A percentile compares a stretch with the other conserved stretches of the same genome.
Evolutionary conservation across 768 basidiomycete species (phyloP).

Genomic region (Amylocystis lapponica): DNA sequence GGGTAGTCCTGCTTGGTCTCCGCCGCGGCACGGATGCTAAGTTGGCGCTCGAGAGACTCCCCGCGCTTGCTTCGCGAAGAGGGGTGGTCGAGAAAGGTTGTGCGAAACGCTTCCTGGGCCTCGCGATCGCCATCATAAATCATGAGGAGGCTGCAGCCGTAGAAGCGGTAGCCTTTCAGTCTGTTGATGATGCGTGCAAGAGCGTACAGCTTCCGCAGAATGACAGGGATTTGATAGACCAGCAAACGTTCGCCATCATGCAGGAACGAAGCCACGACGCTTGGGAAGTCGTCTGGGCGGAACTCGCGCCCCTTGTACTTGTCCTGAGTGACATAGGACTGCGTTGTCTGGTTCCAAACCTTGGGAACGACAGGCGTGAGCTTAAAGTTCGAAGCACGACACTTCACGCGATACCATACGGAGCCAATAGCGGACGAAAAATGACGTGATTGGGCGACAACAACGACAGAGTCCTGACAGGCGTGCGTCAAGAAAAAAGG

Average conservation of each 20-base stretch:
- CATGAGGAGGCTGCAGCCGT: slow-evolving; percentile 92
- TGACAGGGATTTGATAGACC: slow-evolving; percentile 85
- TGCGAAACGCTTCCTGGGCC: slow-evolving; percentile 69
- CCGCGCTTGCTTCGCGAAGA: slow-evolving; percentile 66
- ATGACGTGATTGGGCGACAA: neutral
- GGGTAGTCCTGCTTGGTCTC: slow-evolving; percentile 37
- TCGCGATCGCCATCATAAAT: slow-evolving; percentile 97
- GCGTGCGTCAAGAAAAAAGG: slow-evolving; percentile 4
- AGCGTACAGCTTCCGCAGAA: slow-evolving; percentile 90
- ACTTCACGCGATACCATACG: slow-evolving; percentile 4
- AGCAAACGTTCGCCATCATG: slow-evolving; percentile 79
- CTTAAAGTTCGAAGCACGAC: neutral
- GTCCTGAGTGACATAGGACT: slow-evolving; percentile 88
- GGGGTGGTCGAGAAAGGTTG: slow-evolving; percentile 57
- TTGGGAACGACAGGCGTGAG: slow-evolving; percentile 26
- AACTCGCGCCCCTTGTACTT: slow-evolving; percentile 95
- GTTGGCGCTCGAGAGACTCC: slow-evolving; percentile 64
- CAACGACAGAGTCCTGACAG: slow-evolving; percentile 5
- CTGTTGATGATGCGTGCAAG: slow-evolving; percentile 87
- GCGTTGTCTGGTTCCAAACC: slow-evolving; percentile 89
- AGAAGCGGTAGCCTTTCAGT: slow-evolving; percentile 94
- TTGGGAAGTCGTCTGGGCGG: slow-evolving; percentile 77
- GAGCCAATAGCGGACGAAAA: neutral
- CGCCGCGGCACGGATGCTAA: slow-evolving; percentile 26
- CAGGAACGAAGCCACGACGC: slow-evolving; percentile 78